Evolutionary conservation across 345 rosid genomes (phyloP).

Genomic region (Limnanthes douglasii): DNA sequence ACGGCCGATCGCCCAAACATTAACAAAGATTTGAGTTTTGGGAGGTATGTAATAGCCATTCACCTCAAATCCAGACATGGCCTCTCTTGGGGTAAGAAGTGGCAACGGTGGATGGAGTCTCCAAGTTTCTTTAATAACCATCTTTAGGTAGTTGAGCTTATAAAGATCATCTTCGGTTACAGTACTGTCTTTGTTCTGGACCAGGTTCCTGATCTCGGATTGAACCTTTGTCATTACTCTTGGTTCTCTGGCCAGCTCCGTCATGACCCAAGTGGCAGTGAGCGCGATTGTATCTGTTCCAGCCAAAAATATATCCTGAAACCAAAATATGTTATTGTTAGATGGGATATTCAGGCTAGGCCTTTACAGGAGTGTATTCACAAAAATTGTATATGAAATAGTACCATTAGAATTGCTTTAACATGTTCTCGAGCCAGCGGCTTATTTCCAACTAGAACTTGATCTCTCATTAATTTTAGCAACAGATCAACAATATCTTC

Average conservation of each 20-base stretch:
- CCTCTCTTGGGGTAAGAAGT: neutral
- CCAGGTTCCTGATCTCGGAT: too few relatives aligned
- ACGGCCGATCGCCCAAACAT: neutral
- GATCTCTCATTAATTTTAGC: too few relatives aligned
- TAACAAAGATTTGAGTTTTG: neutral
- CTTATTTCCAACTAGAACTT: too few relatives aligned
- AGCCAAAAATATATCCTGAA: constrained; percentile 29
- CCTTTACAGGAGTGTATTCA: neutral
- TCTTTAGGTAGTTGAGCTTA: too few relatives aligned
- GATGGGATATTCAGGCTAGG: neutral
- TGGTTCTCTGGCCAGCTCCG: neutral
- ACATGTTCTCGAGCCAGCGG: constrained; percentile 22
- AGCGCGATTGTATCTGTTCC: constrained; percentile 24
- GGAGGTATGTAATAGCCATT: too few relatives aligned
- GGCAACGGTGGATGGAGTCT: neutral
- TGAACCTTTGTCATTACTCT: neutral
- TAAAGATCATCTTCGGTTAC: too few relatives aligned
- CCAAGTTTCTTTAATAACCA: neutral
- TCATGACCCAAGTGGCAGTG: constrained; percentile 22
- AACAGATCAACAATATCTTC: constrained; percentile 10
- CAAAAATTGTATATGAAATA: neutral
- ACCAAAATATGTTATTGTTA: neutral
- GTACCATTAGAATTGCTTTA: constrained; percentile 31
- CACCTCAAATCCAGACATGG: neutral
- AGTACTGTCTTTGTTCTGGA: too few relatives aligned